Conservation (phyloP, 2,329 filamentous ascomycete genomes). For the Aspergillus pseudoglaucus region DNA sequence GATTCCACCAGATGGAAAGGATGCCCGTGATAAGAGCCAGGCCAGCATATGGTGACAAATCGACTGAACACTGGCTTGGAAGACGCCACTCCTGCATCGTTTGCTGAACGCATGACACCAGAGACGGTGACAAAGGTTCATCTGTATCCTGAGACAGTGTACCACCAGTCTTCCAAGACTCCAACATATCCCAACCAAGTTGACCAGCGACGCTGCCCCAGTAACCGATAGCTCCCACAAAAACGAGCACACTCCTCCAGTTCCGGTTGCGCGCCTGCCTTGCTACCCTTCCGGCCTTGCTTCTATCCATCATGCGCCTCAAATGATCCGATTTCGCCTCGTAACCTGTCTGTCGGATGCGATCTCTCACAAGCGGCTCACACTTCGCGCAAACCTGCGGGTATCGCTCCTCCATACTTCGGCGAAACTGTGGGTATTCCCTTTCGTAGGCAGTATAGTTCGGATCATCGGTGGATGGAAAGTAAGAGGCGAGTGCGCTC, state of each 20-base stretch:
- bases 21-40: constrained; percentile 37
- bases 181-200: constrained; percentile 36
- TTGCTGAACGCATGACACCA: constrained; percentile 16
- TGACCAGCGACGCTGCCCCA: constrained; percentile 39
- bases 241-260: constrained; percentile 40
- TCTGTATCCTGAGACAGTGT: constrained; percentile 7
- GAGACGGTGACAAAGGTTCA: constrained; percentile 10
- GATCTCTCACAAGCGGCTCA: constrained; percentile 63
- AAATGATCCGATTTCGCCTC: constrained; percentile 78
- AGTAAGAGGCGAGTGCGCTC: constrained; percentile 70
- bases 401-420: constrained; percentile 71
- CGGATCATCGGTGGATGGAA: constrained; percentile 60
- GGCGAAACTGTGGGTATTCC: constrained; percentile 63
- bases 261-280: constrained; percentile 30
- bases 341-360: constrained; percentile 67
- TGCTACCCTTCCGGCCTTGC: constrained; percentile 28
- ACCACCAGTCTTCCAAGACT: constrained; percentile 20
- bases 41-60: constrained; percentile 29
- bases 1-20: constrained; percentile 46
- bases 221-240: constrained; percentile 37
- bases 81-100: constrained; percentile 14
- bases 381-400: constrained; percentile 83
- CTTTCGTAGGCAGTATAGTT: constrained; percentile 63
- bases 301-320: constrained; percentile 66
- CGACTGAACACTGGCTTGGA: constrained; percentile 21